Evolutionary conservation across 148 eudicot species (phyloP), one percentile per base, ranked within the genome.

Genomic region (Heliosperma pusillum): DNA sequence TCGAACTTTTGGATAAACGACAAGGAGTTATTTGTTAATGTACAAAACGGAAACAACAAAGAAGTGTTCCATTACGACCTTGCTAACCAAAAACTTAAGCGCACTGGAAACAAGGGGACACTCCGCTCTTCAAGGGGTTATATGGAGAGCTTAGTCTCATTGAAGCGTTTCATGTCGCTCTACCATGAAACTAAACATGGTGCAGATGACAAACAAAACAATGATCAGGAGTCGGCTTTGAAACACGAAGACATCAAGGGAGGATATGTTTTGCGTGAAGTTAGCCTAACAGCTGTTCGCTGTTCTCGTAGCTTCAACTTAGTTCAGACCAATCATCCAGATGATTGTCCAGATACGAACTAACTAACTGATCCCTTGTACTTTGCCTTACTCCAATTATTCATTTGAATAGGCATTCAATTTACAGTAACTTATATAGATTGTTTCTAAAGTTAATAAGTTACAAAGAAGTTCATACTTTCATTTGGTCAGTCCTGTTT

Each of bases 11-110:
- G 69, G 69, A 29, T 65, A 6, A 65, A 19, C 17, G 21, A 65
- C 0, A 29, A 1, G 22, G 45, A 64, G 30, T 15, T 64, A 16
- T 33, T 64, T 16, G 68, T 64, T 7, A 10, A 5, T 7, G 3
- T 65, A 17, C 2, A 65, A 2, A 33, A 33, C 6, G 69, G 9
- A 33, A 65, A 65, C 9, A 30, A 0, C 45, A 7, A 1, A 30
- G 69, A 65, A 2, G 21, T 65, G 20, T 65, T 65, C 45, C 40
- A 65, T 65, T 65, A 65, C 69, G 22, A 65, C 69, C 17, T 29
- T 13, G 69, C 1, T 45, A 65, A 45, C 69, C 42, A 65, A 10
- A 20, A 65, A 29, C 69, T 65, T 0, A 65, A 30, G 10, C 10
- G 45, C 10, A 65, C 69, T 1, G 69, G 69, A 19, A 10, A 8